Percentiles rank a stretch among this genome's conserved stretches.
Conservation (phyloP, 805 yeast species). For the Kazachstania kunashirensis region DNA sequence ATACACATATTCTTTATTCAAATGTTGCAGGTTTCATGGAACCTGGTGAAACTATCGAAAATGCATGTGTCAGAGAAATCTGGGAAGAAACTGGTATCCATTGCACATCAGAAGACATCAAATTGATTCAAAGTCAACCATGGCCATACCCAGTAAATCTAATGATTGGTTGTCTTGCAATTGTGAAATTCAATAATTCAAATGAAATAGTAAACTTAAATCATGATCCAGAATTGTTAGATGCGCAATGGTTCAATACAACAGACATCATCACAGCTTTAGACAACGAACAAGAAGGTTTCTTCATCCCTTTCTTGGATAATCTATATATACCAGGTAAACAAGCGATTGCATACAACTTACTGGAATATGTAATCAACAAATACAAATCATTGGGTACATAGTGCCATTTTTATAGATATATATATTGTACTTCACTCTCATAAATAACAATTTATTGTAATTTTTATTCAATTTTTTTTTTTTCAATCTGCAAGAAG, state of each 20-base stretch:
- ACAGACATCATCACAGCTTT: constrained; percentile 39
- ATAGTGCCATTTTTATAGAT: background rate
- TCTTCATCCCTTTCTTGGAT: constrained; percentile 15
- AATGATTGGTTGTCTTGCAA: constrained; percentile 86
- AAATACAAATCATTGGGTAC: background rate
- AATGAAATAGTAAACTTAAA: constrained; percentile 60
- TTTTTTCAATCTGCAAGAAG: too few relatives aligned
- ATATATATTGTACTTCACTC: too few relatives aligned
- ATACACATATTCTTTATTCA: constrained; percentile 45
- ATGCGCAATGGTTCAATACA: constrained; percentile 76
- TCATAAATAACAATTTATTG: too few relatives aligned
- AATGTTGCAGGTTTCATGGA: constrained; percentile 95
- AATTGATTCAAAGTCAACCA: constrained; percentile 71
- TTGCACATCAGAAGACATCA: constrained; percentile 41
- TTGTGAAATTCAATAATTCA: constrained; percentile 58
- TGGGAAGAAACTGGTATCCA: constrained; percentile 93
- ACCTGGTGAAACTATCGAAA: constrained; percentile 86
- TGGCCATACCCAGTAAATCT: constrained; percentile 96
- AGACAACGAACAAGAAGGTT: constrained; percentile 16
- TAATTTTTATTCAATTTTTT: too few relatives aligned
- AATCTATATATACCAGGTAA: constrained; percentile 24
- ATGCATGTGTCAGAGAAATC: constrained; percentile 77
- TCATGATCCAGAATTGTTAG: constrained; percentile 78
- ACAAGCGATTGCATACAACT: constrained; percentile 24
- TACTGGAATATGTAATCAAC: constrained; percentile 13